Percentiles rank a stretch among this genome's conserved stretches.
These are phyloP conservation scores for Ramaria sp. DNA, from an alignment of 768 basidiomycete species.

Conservation along the genomic window DNA sequence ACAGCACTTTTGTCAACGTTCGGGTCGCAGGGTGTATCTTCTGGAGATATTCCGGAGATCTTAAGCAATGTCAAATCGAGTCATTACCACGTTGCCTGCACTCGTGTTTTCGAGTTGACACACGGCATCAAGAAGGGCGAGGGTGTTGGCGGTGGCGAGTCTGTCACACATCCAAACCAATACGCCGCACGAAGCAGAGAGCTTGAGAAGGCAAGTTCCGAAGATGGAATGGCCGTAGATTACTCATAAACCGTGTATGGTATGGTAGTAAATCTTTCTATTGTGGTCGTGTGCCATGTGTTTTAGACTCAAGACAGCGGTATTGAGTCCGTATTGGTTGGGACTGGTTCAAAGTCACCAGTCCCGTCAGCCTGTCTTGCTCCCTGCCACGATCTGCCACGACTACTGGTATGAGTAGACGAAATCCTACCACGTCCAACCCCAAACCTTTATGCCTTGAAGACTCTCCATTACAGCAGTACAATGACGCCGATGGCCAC, in stretches of 20 bases:
- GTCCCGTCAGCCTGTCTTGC: not conserved
- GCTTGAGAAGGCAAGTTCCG: slow-evolving; percentile 36
- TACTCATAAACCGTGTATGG: not conserved
- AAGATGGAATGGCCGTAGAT: slow-evolving; percentile 36
- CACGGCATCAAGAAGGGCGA: slow-evolving; percentile 89
- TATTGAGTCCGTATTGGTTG: not conserved
- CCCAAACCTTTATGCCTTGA: slow-evolving; percentile 11
- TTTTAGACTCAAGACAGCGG: not conserved
- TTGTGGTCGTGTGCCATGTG: not conserved
- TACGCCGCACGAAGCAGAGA: slow-evolving; percentile 70
- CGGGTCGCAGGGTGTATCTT: slow-evolving; percentile 50
- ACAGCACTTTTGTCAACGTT: slow-evolving; percentile 63
- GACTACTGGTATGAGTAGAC: slow-evolving; percentile 33
- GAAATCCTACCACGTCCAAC: slow-evolving; percentile 30
- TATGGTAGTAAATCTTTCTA: not conserved
- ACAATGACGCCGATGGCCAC: slow-evolving; percentile 85
- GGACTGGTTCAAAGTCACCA: not conserved
- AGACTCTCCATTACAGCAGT: slow-evolving; percentile 47
- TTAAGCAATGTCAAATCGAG: slow-evolving; percentile 63
- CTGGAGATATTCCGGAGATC: slow-evolving; percentile 72
- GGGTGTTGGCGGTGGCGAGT: slow-evolving; percentile 76
- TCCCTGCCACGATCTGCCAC: not conserved
- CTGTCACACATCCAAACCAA: slow-evolving; percentile 90
- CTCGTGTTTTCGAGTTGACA: slow-evolving; percentile 91
- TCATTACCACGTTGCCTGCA: slow-evolving; percentile 95